Conservation (phyloP, 1,139 yeast genomes). For the Hyphopichia pseudoburtonii region DNA sequence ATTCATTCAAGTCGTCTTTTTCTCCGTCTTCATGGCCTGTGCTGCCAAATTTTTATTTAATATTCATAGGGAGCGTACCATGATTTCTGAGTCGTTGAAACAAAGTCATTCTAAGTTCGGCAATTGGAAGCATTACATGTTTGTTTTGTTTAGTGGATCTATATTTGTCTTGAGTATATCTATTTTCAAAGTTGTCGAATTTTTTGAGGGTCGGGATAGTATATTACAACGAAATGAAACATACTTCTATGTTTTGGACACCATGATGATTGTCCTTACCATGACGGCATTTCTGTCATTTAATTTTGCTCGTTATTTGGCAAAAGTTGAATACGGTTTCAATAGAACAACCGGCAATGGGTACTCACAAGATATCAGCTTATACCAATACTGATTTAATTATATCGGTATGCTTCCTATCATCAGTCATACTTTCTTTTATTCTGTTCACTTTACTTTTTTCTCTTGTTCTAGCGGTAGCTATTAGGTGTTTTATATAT, state of each 20-base stretch:
- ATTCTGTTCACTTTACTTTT: no score
- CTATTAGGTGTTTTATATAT: no score
- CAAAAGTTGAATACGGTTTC: not conserved
- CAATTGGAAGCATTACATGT: not conserved
- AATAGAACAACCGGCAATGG: no score
- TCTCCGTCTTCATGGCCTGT: conserved; percentile 26
- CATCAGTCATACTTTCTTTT: no score
- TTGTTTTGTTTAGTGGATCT: not conserved
- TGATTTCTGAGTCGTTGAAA: not conserved
- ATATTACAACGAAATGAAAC: not conserved
- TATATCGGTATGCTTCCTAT: no score
- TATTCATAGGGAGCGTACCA: not conserved
- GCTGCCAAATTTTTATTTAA: not conserved
- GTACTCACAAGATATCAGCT: no score
- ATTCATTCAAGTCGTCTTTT: conserved; percentile 35
- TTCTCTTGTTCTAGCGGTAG: no score
- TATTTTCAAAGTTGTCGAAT: not conserved
- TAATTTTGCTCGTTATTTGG: not conserved
- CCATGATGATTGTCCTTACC: not conserved
- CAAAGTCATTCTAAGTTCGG: not conserved
- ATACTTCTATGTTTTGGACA: not conserved
- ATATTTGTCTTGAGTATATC: not conserved
- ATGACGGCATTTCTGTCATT: not conserved
- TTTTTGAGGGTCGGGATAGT: not conserved
- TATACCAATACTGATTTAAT: no score